phyloP scores from a whole-genome alignment of 129 eudicot genomes.

The Arctium lappa region DNA sequence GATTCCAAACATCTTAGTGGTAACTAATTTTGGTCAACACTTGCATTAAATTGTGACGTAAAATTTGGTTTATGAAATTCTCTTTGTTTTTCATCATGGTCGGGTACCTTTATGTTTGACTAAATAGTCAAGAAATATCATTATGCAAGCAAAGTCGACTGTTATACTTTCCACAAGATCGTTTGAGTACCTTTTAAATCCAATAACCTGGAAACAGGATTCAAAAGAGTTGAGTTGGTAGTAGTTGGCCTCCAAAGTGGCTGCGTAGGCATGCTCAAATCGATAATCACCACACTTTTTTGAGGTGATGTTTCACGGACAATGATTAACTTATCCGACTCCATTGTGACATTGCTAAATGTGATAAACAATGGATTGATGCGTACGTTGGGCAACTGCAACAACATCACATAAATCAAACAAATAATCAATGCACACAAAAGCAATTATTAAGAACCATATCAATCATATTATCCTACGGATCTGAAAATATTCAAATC shows the following conservation, averaged over 20 bases:
- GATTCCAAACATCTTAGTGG: neutral
- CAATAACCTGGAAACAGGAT: slow-evolving; percentile 75
- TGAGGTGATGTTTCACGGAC: slow-evolving; percentile 67
- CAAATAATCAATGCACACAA: neutral
- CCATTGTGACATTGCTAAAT: slow-evolving; percentile 95
- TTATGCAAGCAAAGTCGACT: neutral
- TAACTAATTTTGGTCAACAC: neutral
- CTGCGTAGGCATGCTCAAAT: too few species aligned
- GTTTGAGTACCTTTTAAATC: slow-evolving; percentile 69
- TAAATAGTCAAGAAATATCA: neutral
- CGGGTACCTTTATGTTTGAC: neutral
- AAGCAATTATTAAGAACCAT: neutral
- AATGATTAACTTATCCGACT: slow-evolving; percentile 90
- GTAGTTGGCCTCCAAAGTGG: too few species aligned
- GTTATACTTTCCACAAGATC: neutral
- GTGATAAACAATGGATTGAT: slow-evolving; percentile 91
- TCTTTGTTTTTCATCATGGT: neutral
- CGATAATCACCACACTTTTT: too few species aligned
- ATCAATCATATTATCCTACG: neutral
- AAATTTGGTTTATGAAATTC: neutral
- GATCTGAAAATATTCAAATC: slow-evolving; percentile 30
- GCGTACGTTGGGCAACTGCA: slow-evolving; percentile 92
- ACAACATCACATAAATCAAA: slow-evolving; percentile 15
- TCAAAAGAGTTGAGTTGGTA: slow-evolving; percentile 55
- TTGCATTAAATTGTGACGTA: neutral